A percentile compares a stretch with the other conserved stretches of the same genome.
These are phyloP conservation scores for Periconia sp. DNA, from an alignment of 2,329 filamentous ascomycete genomes.

Conservation along the genomic window DNA sequence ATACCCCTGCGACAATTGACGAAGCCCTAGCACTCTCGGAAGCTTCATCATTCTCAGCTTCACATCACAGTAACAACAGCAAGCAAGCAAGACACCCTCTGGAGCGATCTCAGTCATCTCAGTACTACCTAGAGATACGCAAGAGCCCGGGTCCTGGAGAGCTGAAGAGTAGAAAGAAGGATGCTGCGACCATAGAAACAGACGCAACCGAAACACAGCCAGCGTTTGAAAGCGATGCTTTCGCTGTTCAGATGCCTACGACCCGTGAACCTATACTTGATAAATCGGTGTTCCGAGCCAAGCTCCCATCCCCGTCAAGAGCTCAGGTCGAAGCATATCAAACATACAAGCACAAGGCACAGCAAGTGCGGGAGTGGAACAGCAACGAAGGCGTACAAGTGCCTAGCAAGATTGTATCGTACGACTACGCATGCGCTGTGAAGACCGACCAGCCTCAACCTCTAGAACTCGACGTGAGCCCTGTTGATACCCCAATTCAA, in stretches of 20 bases:
- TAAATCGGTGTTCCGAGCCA: constrained; percentile 17
- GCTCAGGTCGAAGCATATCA: constrained; percentile 36
- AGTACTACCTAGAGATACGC: constrained; percentile 19
- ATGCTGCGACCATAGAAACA: constrained; percentile 32
- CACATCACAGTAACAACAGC: constrained; percentile 5
- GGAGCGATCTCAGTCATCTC: constrained; percentile 20
- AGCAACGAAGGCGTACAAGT: constrained; percentile 29
- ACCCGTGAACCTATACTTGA: constrained; percentile 38
- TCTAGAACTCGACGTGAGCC: constrained; percentile 9
- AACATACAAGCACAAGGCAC: constrained; percentile 35
- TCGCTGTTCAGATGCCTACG: constrained; percentile 41
- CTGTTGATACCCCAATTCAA: constrained; percentile 14
- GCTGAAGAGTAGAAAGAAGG: constrained; percentile 32
- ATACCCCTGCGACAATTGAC: constrained; percentile 16
- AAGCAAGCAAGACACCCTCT: constrained; percentile 19
- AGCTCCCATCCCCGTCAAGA: constrained; percentile 16
- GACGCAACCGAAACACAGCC: constrained; percentile 30
- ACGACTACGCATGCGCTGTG: constrained; percentile 29
- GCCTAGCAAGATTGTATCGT: constrained; percentile 31
- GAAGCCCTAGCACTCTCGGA: constrained; percentile 16
- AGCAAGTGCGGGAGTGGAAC: constrained; percentile 28
- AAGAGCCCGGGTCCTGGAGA: constrained; percentile 15
- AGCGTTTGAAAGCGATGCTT: constrained; percentile 41
- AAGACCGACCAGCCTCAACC: constrained; percentile 3
- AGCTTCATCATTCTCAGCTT: constrained; percentile 7